These are phyloP conservation scores for Suillus bovinus DNA, from an alignment of 768 basidiomycete species.

Conservation along the genomic window DNA sequence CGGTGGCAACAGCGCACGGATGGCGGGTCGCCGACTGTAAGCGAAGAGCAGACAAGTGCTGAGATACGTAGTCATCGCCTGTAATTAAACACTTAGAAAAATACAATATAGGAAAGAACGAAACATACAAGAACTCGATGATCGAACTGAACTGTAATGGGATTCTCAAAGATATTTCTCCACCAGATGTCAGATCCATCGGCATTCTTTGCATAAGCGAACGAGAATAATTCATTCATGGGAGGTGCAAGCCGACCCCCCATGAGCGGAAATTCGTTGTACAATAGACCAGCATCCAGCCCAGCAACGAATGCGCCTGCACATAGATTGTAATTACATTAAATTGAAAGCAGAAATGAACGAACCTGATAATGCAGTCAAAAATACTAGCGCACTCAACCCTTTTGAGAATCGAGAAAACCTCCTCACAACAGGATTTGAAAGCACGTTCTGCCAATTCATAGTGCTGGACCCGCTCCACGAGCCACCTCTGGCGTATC, in stretches of 20 bases:
- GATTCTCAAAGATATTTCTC: constrained; percentile 97
- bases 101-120: not conserved
- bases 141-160: constrained; percentile 96
- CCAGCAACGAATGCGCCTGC: constrained; percentile 98
- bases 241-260: constrained; percentile 86
- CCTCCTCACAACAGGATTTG: constrained; percentile 54
- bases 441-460: constrained; percentile 47
- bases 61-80: constrained; percentile 87
- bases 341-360: not conserved
- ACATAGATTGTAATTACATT: constrained; percentile 6
- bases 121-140: constrained; percentile 84
- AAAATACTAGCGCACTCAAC: constrained; percentile 76
- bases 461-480: constrained; percentile 58
- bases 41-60: constrained; percentile 64
- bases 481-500: constrained; percentile 53
- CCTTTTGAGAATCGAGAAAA: constrained; percentile 62
- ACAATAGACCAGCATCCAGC: constrained; percentile 93
- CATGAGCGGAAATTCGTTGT: constrained; percentile 99
- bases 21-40: constrained; percentile 51
- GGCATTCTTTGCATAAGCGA: constrained; percentile 65
- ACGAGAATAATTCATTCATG: constrained; percentile 74
- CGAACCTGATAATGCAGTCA: constrained; percentile 91
- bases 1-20: constrained; percentile 57
- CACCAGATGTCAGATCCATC: constrained; percentile 87
- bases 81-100: constrained; percentile 11